These are phyloP conservation scores for Neonectria hederae DNA, from an alignment of 2,329 filamentous ascomycete species.

Conservation along the genomic window DNA sequence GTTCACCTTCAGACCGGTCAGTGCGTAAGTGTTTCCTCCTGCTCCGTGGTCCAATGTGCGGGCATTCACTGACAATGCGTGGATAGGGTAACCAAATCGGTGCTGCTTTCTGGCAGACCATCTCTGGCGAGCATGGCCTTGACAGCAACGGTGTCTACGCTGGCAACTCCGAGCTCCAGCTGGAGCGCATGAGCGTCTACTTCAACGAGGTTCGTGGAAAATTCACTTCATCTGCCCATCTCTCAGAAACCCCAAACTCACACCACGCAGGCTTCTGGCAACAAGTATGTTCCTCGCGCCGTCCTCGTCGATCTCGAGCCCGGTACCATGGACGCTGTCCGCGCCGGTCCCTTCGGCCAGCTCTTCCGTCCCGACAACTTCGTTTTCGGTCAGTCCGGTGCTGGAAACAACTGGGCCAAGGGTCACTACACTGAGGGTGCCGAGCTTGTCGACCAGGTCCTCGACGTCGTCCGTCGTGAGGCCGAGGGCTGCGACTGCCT, in stretches of 20 bases:
- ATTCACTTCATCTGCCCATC: not conserved
- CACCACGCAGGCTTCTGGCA: conserved; percentile 78
- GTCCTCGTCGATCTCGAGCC: conserved; percentile 99
- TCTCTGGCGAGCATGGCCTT: conserved; percentile 93
- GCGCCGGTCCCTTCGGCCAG: conserved; percentile 96
- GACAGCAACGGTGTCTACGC: conserved; percentile 99
- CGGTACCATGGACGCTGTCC: conserved; percentile 99
- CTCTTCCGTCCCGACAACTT: conserved; percentile 99
- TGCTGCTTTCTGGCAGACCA: conserved; percentile 98
- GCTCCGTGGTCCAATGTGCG: not conserved
- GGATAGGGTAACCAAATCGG: conserved; percentile 98
- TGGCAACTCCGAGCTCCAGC: conserved; percentile 97
- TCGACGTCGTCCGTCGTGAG: conserved; percentile 98
- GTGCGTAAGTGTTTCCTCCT: conserved; percentile 73
- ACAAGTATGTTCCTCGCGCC: conserved; percentile 99
- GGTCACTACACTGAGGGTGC: conserved; percentile 99
- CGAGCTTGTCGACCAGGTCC: conserved; percentile 96
- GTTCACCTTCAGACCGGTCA: conserved; percentile 99
- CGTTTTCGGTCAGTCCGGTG: conserved; percentile 98
- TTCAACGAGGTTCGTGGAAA: conserved; percentile 75
- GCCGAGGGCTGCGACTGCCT: conserved; percentile 99
- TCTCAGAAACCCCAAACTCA: conserved; percentile 20
- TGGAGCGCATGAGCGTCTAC: conserved; percentile 99
- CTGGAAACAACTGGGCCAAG: conserved; percentile 99
- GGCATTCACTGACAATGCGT: conserved; percentile 49